phyloP scores from a whole-genome alignment of 2,329 filamentous ascomycete genomes.

The Diaporthe vaccinii region DNA sequence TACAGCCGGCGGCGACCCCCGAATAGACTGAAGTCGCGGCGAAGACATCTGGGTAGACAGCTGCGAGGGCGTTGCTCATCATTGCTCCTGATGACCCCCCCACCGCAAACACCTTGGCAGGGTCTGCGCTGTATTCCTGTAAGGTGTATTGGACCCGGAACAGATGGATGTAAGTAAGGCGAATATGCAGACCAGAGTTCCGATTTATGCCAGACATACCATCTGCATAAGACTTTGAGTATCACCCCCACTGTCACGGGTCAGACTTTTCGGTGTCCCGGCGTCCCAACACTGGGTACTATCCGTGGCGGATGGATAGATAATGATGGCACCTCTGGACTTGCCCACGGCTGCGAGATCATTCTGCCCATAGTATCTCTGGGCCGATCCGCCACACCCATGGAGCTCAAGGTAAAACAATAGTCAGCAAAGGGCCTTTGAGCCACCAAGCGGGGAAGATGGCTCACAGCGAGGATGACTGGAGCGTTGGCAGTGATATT shows the following conservation, averaged over 20 bases:
- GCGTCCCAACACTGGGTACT: constrained; percentile 15
- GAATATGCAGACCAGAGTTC: not conserved
- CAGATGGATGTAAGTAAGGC: not conserved
- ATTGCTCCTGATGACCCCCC: constrained; percentile 56
- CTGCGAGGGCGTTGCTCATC: constrained; percentile 54
- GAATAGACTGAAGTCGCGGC: constrained; percentile 50
- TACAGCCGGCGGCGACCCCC: constrained; percentile 48
- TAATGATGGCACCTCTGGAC: constrained; percentile 10
- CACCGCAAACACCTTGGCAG: constrained; percentile 61
- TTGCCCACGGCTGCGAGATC: constrained; percentile 4
- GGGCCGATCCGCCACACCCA: not conserved
- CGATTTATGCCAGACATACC: not conserved
- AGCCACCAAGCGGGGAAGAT: no score
- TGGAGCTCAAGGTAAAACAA: no score
- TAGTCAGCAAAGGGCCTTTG: no score
- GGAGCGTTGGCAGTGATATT: not conserved
- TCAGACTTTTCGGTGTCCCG: constrained; percentile 35
- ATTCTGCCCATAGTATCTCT: constrained; percentile 5
- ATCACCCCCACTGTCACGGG: not conserved
- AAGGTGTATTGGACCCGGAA: constrained; percentile 47
- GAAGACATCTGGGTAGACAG: constrained; percentile 49
- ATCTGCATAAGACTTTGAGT: constrained; percentile 9
- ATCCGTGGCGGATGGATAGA: not conserved
- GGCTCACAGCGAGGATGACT: constrained; percentile 8
- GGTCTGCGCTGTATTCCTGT: constrained; percentile 60